Base-by-base conservation (phyloP, 768 basidiomycete genomes). In the Mycena latifolia region DNA sequence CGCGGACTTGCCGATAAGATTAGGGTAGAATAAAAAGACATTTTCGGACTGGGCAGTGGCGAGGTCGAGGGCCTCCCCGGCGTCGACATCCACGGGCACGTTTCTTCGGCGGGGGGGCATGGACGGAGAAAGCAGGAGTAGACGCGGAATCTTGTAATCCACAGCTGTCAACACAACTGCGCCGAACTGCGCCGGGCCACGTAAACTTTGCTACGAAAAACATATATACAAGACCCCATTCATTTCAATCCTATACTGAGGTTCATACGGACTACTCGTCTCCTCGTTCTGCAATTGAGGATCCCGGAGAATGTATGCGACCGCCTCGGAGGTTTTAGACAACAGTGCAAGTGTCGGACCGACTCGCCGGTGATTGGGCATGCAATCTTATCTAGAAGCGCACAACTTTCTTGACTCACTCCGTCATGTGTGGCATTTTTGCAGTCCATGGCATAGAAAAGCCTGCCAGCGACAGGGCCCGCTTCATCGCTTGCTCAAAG, bases 21-120 rank as follows among this genome's bases (percentile, higher is more conserved):
- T 99, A 41, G 98, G 96, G 18, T 96, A 87, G 81, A 99, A 99
- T 55, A 99, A 88, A 78, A 97, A 99, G 69, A 99, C 92, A 77
- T 98, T 99, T 82, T 99, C 98, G 37, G 93, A 91, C 78, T 94
- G 93, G 17, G 89, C 90, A 15, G 92, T 95, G 28, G 94, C 94
- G 53, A 95, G 87, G 76, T 94, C 94, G 31, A 96, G 89, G 11
- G 93, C 94, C 63, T 89, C 87, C 75, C 94, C 93, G 61, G 94
- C 92, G 77, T 94, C 92, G 58, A 94, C 82, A 68, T 90, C 89
- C 55, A 92, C 83, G 10, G 92, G 88, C 43, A 77, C 79, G 57
- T 84, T 80, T 71, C 86, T 81, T 70, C 86, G 84, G 65, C 80
- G 79, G 27, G 46, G 41, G 24, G 45, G 45, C 72, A 74, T 73